Evolutionary conservation across 169 alveolate genomes (phyloP).

Genomic region (Eimeria necatrix): DNA sequence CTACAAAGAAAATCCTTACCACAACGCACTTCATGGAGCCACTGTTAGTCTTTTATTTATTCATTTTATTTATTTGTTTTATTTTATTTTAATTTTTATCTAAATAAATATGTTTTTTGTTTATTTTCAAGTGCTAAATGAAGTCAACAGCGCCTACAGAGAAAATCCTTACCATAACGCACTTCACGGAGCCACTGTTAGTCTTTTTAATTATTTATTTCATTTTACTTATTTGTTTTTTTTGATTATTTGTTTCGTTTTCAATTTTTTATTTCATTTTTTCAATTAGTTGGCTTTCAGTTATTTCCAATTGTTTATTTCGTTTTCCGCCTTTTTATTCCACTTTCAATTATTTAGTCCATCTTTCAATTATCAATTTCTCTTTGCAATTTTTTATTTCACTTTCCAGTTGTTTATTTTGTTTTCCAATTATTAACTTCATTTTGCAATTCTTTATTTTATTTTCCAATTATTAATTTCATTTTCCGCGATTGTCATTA

Average conservation of each 20-base stretch:
- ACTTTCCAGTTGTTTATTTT: neutral
- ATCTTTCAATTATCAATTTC: too few species aligned
- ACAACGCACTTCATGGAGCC: slow-evolving; percentile 51
- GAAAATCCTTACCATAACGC: slow-evolving; percentile 42
- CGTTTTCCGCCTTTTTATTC: neutral
- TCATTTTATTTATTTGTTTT: neutral
- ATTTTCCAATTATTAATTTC: too few species aligned
- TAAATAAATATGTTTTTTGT: neutral
- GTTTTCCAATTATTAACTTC: neutral
- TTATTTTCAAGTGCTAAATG: neutral
- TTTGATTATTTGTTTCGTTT: neutral
- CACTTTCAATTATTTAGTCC: neutral
- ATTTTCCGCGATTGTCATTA: neutral
- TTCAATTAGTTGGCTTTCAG: neutral
- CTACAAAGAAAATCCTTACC: slow-evolving; percentile 40
- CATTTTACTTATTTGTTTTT: neutral
- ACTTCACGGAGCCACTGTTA: slow-evolving; percentile 16
- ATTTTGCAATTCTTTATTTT: too few species aligned
- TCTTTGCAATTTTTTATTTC: too few species aligned
- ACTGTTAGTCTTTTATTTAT: neutral
- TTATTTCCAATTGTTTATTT: neutral
- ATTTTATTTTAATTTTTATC: neutral
- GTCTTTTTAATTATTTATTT: neutral
- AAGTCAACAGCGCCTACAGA: slow-evolving; percentile 24
- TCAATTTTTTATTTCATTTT: neutral